phyloP scores from a whole-genome alignment of 2,329 filamentous ascomycete species.

The Nannizzia gypsea region DNA sequence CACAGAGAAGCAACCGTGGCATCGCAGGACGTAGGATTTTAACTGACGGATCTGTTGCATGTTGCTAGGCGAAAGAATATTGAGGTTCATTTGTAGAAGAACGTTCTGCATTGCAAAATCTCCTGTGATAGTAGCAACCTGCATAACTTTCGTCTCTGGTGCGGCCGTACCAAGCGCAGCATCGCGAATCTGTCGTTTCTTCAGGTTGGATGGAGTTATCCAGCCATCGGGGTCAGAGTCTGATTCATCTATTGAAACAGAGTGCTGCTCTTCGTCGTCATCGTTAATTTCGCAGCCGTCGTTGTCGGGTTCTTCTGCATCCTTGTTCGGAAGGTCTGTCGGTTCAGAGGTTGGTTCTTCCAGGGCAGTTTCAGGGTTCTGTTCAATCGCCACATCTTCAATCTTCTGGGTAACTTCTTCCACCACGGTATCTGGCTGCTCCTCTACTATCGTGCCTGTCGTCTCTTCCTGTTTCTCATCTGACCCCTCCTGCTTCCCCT shows the following conservation, averaged over 20 bases:
- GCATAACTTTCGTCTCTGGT: constrained; percentile 53
- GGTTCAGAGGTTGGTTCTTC: neutral
- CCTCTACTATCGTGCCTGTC: constrained; percentile 13
- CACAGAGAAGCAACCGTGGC: constrained; percentile 82
- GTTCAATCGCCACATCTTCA: constrained; percentile 21
- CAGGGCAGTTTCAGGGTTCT: neutral
- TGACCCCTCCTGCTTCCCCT: constrained; percentile 17
- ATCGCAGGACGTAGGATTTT: constrained; percentile 80
- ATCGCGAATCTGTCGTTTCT: constrained; percentile 66
- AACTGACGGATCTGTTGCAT: constrained; percentile 72
- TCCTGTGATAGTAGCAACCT: constrained; percentile 83
- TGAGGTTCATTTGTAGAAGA: constrained; percentile 83
- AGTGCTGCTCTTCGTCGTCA: constrained; percentile 21
- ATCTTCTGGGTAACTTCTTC: constrained; percentile 22
- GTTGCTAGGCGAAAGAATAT: constrained; percentile 62
- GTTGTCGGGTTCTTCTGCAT: neutral
- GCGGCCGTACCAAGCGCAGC: constrained; percentile 38
- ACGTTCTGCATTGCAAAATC: constrained; percentile 99
- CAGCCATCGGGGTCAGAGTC: constrained; percentile 56
- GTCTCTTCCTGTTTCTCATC: constrained; percentile 20
- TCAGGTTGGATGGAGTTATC: constrained; percentile 90
- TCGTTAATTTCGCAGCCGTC: constrained; percentile 13
- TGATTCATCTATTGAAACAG: constrained; percentile 17
- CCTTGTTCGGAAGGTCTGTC: neutral
- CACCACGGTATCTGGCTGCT: constrained; percentile 15